Base-by-base conservation (phyloP, 1,139 yeast species). In the Ogataea hybrid region DNA sequence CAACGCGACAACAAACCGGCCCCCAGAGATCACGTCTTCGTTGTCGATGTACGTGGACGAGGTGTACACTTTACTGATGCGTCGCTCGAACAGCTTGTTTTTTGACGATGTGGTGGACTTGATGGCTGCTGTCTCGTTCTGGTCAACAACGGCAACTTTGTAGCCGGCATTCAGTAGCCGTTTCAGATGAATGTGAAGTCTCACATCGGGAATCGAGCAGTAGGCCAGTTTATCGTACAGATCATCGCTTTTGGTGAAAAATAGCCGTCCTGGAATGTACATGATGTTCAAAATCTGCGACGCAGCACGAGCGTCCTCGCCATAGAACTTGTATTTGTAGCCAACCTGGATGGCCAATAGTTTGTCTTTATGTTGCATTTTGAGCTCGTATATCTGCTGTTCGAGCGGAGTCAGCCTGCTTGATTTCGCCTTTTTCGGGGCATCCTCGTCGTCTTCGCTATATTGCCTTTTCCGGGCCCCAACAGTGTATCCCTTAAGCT, bases 141-240 rank as follows among this genome's bases (percentile, higher is more conserved):
- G 98, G 54, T 84, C 83, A 0, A 90, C 94, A 1, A 92, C 79
- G 0, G 95, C 97, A 4, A 92, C 89, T 58, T 85, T 90, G 39
- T 75, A 64, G 0, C 90, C 90, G 40, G 68, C 68, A 33, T 71
- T 75, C 8, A 86, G 62, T 5, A 86, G 60, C 43, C 89, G 67
- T 57, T 84, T 84, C 36, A 90, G 68, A 61, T 89, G 90, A 21
- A 84, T 72, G 50, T 84, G 84, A 8, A 92, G 68, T 46, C 92
- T 67, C 28, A 71, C 77, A 42, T 83, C 86, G 0, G 97, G 97
- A 35, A 92, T 83, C 6, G 94, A 82, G 47, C 95, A 84, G 53
- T 87, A 84, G 0, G 96, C 89, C 56, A 87, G 83, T 39, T 79
- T 73, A 41, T 76, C 77, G 53, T 75, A 75, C 22, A 64, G 54